Base-by-base conservation (phyloP, 257 asterid species). In the Asclepias syriaca region DNA sequence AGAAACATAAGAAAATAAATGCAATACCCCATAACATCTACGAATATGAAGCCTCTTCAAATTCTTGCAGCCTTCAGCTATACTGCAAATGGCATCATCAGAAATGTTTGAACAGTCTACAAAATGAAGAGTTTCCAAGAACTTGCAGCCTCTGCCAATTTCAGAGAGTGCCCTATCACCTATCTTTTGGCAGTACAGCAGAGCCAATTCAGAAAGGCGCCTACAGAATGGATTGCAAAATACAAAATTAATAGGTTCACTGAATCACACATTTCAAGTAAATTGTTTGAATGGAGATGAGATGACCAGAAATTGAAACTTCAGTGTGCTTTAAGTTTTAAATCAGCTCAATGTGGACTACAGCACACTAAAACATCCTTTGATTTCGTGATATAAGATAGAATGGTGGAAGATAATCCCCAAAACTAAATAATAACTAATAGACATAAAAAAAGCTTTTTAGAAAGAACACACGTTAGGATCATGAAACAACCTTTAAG, bases 121-220 rank as follows among this genome's bases (percentile, higher is more conserved):
- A 92, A 93, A 82, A 87, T 90, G 91, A 81, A 93, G 90, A 79
- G 95, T 89, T 85, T 93, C 96, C 90, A 93, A 81, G 81, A 81
- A 87, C 84, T 86, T 89, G 91, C 98, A 93, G 68, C 97, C 96
- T 68, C 74, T 84, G 70, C 97, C 96, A 51, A 93, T 87, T 89
- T 87, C 97, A 76, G 83, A 84, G 9, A 93, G 83, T 16, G 92
- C 96, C 40, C 72, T 71, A 71, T 83, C 83, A 70, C 85, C 92
- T 74, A 91, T 91, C 82, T 87, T 82, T 75, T 87, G 96, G 82
- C 96, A 87, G 75, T 89, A 91, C 83, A 93, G 70, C 88, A 93
- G 77, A 77, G 96, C 87, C 79, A 93, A 77, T 80, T 91, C 96
- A 21, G 96, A 84, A 65, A 93, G 94, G 67, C 61, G 80, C 82